Evolutionary conservation across 805 yeast species (phyloP), one percentile per base, ranked within the genome.

Genomic region (Kluyveromyces lactis): DNA sequence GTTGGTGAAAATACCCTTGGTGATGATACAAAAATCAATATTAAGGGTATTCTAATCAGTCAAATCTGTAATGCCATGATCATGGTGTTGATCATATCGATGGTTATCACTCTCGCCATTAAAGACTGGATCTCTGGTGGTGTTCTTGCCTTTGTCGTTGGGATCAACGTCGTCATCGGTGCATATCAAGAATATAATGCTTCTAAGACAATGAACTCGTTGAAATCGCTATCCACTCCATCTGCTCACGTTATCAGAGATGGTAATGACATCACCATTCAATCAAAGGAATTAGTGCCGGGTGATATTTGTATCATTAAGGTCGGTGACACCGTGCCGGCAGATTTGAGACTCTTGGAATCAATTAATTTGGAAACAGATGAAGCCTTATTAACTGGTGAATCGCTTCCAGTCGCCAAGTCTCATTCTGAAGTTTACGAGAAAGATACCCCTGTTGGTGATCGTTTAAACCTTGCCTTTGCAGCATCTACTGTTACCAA

Each of bases 401-500:
- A 92, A 64, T 86, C 89, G 24, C 70, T 79, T 23, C 96, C 97
- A 0, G 92, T 86, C 2, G 69, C 69, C 43, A 92, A 92, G 56
- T 60, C 62, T 6, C 61, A 67, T 7, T 77, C 71, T 1, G 56
- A 71, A 0, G 60, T 79, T 2, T 51, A 43, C 31, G 48, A 43
- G 13, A 46, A 53, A 6, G 63, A 66, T 16, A 64, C 73, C 12
- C 73, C 86, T 10, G 71, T 82, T 33, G 79, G 79, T 41, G 83
- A 81, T 39, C 76, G 97, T 51, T 61, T 66, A 16, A 79, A 79
- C 43, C 77, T 89, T 42, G 97, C 95, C 2, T 89, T 75, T 58
- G 89, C 94, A 94, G 97, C 97, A 31, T 92, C 98, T 2, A 71
- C 92, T 47, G 97, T 92, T 7, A 79, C 95, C 49, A 92, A 86